Percentiles rank a stretch among this genome's conserved stretches.
Conservation (phyloP, 73 alveolate genomes). For the Diophrys sp. region DNA sequence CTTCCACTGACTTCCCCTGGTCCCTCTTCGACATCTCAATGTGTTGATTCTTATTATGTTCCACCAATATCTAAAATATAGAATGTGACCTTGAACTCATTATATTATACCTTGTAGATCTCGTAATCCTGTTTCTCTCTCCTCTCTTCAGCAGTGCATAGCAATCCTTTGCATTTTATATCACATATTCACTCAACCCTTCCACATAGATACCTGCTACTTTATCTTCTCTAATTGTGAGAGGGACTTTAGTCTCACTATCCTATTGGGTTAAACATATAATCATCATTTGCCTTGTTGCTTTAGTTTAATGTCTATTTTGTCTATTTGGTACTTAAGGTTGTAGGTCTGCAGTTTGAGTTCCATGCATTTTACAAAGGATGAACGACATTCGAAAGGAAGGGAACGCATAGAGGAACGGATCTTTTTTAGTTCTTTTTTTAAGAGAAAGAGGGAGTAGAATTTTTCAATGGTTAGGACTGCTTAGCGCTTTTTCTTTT, state of each 20-base stretch:
- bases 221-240: constrained; percentile 74
- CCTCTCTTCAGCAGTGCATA: constrained; percentile 72
- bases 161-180: constrained; percentile 57
- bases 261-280: too few species aligned
- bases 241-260: constrained; percentile 49
- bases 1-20: too few species aligned
- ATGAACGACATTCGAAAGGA: not conserved
- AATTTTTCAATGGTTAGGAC: too few species aligned
- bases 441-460: too few species aligned
- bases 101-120: constrained; percentile 75
- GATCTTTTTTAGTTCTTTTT: too few species aligned
- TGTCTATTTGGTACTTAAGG: not conserved
- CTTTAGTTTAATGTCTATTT: not conserved
- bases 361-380: not conserved
- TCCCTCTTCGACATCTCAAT: too few species aligned
- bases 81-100: constrained; percentile 77
- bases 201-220: constrained; percentile 63
- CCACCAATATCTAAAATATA: constrained; percentile 51
- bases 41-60: too few species aligned
- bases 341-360: not conserved
- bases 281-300: too few species aligned
- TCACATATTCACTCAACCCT: constrained; percentile 78
- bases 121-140: constrained; percentile 50
- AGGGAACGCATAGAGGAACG: not conserved
- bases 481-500: too few species aligned